Evolutionary conservation across 495 filamentous ascomycete species (phyloP).

Genomic region (Penicillium samsonianum): DNA sequence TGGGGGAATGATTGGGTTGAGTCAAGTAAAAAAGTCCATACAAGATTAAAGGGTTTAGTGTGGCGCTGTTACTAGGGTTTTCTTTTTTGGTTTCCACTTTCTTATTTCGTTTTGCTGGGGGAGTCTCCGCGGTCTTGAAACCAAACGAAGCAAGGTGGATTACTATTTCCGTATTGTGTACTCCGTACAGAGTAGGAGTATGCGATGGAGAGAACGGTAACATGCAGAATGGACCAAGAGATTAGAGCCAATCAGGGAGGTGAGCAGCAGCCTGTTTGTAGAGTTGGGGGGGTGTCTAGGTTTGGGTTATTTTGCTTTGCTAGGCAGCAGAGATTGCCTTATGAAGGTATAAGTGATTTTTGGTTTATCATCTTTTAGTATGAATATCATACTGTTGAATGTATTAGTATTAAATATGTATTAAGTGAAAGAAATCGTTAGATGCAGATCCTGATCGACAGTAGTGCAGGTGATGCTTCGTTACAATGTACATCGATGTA

Average conservation of each 20-base stretch:
- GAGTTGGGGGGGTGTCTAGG: neutral
- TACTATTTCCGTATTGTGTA: neutral
- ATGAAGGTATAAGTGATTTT: too few species aligned
- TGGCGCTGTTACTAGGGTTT: neutral
- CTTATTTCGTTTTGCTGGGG: neutral
- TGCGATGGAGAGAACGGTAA: conserved; percentile 17
- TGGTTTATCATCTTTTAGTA: too few species aligned
- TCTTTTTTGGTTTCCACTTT: neutral
- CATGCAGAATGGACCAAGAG: conserved; percentile 12
- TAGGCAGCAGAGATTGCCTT: conserved; percentile 9
- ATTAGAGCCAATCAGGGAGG: conserved; percentile 12
- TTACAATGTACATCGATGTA: conserved; percentile 7
- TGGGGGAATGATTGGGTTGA: conserved; percentile 3
- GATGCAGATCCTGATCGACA: conserved; percentile 30
- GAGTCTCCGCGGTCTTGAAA: conserved; percentile 8
- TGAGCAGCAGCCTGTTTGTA: conserved; percentile 6
- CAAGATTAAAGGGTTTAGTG: conserved; percentile 10
- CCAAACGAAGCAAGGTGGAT: conserved; percentile 4
- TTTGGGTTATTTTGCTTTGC: conserved; percentile 1
- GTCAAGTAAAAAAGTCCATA: neutral
- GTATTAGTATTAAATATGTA: conserved; percentile 1
- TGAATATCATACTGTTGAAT: too few species aligned
- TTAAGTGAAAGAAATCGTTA: conserved; percentile 5
- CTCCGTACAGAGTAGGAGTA: too few species aligned
- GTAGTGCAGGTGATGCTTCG: conserved; percentile 26